Evolutionary conservation across 2,329 filamentous ascomycete species (phyloP), one percentile per base, ranked within the genome.

Genomic region (Monascus ruber): DNA sequence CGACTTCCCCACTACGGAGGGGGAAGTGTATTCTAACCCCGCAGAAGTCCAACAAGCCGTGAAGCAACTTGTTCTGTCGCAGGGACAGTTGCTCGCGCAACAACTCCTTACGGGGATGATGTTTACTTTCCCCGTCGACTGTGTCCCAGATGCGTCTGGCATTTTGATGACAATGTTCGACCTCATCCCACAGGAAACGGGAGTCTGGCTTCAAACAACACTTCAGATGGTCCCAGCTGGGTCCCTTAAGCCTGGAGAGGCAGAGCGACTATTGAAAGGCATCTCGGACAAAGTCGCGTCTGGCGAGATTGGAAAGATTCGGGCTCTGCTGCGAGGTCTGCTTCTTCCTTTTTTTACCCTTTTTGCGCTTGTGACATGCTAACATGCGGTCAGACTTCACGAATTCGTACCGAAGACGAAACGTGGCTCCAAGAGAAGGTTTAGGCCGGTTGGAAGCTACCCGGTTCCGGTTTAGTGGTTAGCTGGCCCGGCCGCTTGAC

Each of bases 51-150:
- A 79, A 49, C 70, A 72, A 28, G 74, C 81, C 5, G 82, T 96
- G 42, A 84, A 82, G 60, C 73, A 76, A 43, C 73, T 95, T 38
- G 67, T 94, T 24, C 47, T 72, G 2, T 66, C 71, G 1, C 79
- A 87, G 47, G 87, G 91, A 31, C 81, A 86, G 53, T 68, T 78
- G 40, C 71, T 98, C 26, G 81, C 91, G 5, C 89, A 94, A 63
- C 83, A 88, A 47, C 81, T 94, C 42, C 73, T 98, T 68, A 91
- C 88, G 1, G 91, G 91, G 43, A 94, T 98, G 88, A 96, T 98
- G 89, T 95, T 95, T 60, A 93, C 83, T 0, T 98, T 98, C 66
- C 93, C 91, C 0, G 78, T 85, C 33, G 91, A 96, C 60, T 95
- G 88, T 65, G 94, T 96, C 56, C 81, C 88, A 0, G 91, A 98